These are phyloP conservation scores for Serpula lacrymans DNA, from an alignment of 768 basidiomycete species.

Conservation along the genomic window DNA sequence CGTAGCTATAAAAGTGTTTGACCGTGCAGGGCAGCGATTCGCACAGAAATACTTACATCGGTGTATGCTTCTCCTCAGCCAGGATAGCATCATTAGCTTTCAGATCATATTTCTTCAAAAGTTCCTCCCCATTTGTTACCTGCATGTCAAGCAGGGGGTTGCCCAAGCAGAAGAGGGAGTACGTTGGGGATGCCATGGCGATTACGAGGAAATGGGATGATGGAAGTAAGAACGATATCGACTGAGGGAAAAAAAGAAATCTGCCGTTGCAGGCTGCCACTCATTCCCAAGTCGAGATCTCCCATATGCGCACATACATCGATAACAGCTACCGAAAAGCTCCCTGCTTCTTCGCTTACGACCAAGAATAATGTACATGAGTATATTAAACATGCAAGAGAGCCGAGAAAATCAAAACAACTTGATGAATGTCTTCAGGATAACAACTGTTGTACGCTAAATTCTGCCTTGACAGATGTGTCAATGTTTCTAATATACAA, in stretches of 20 bases:
- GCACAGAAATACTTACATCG: constrained; percentile 58
- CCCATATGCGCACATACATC: too few species aligned
- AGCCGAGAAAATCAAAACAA: too few species aligned
- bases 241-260: constrained; percentile 3
- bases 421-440: too few species aligned
- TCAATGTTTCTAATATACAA: too few species aligned
- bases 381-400: too few species aligned
- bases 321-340: too few species aligned
- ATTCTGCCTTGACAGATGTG: too few species aligned
- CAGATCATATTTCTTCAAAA: constrained; percentile 86
- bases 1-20: constrained; percentile 57
- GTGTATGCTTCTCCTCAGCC: constrained; percentile 81
- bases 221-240: constrained; percentile 4
- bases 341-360: too few species aligned
- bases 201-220: constrained; percentile 8
- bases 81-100: constrained; percentile 96
- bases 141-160: constrained; percentile 98
- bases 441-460: too few species aligned
- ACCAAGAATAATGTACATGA: too few species aligned
- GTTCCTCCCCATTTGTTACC: constrained; percentile 77
- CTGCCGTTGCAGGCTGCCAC: too few species aligned
- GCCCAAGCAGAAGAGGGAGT: constrained; percentile 83
- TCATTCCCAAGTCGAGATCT: too few species aligned
- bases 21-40: not conserved
- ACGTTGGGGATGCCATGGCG: constrained; percentile 44